phyloP scores from a whole-genome alignment of 495 filamentous ascomycete genomes.

The Penicillium robsamsonii region DNA sequence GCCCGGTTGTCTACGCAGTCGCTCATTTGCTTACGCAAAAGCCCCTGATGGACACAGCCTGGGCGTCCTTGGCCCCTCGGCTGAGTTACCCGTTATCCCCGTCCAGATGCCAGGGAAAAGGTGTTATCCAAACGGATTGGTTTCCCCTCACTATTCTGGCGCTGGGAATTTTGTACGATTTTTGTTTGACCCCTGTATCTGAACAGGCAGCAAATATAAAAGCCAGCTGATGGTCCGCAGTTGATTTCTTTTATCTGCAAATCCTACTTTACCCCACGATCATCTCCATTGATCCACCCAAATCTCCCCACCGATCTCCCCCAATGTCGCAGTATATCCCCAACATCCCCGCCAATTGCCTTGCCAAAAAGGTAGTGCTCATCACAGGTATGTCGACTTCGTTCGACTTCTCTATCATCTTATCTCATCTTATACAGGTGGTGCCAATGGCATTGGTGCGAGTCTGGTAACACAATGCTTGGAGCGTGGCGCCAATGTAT shows the following conservation, averaged over 20 bases:
- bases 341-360: constrained; percentile 26
- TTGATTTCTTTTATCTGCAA: not conserved
- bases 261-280: constrained; percentile 3
- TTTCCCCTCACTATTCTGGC: not conserved
- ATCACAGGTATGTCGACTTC: constrained; percentile 41
- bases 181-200: not conserved
- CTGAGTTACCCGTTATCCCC: constrained; percentile 8
- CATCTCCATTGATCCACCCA: constrained; percentile 9
- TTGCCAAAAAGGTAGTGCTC: constrained; percentile 45
- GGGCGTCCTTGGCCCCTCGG: constrained; percentile 1
- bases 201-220: constrained; percentile 2
- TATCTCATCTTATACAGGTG: constrained; percentile 34
- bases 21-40: not conserved
- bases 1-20: not conserved
- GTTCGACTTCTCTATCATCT: not conserved
- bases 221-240: not conserved
- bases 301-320: constrained; percentile 5
- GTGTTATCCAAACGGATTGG: constrained; percentile 5
- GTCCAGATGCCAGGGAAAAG: not conserved
- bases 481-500: constrained; percentile 45
- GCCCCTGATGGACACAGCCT: not conserved
- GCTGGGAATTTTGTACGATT: constrained; percentile 3
- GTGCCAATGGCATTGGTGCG: constrained; percentile 55
- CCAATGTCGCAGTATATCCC: constrained; percentile 29
- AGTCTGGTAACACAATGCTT: constrained; percentile 49